phyloP scores from a whole-genome alignment of 208 protist species.

The Trypanosoma theileri region DNA sequence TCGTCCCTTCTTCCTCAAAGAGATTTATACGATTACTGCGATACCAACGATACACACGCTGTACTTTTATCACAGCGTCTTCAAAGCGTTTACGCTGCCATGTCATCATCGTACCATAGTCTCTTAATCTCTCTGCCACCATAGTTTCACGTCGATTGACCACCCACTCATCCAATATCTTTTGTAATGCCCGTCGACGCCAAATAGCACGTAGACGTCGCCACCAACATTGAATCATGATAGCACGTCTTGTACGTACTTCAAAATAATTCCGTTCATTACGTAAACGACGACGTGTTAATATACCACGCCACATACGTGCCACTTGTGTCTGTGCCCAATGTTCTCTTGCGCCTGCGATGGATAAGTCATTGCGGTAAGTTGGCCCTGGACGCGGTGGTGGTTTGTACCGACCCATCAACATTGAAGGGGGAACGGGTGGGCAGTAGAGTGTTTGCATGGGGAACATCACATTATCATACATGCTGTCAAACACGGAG shows the following conservation, averaged over 20 bases:
- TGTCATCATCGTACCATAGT: conserved; percentile 59
- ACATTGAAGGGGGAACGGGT: conserved; percentile 57
- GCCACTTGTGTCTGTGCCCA: conserved; percentile 62
- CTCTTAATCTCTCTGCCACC: conserved; percentile 38
- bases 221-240: conserved; percentile 84
- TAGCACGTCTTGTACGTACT: conserved; percentile 51
- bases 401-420: conserved; percentile 56
- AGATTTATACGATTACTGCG: conserved; percentile 33
- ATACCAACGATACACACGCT: conserved; percentile 69
- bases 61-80: conserved; percentile 58
- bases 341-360: conserved; percentile 61
- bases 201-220: conserved; percentile 44
- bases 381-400: conserved; percentile 39
- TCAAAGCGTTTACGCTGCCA: conserved; percentile 80
- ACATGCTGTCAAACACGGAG: conserved; percentile 24
- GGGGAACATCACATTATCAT: conserved; percentile 69
- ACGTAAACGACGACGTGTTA: conserved; percentile 59
- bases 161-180: conserved; percentile 50
- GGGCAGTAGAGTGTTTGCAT: conserved; percentile 63
- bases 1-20: conserved; percentile 25
- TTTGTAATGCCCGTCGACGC: conserved; percentile 33
- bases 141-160: conserved; percentile 42
- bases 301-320: conserved; percentile 78
- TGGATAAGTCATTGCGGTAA: conserved; percentile 55
- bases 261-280: conserved; percentile 42